phyloP scores from a whole-genome alignment of 331 rosid genomes.

The Stylosanthes scabra region DNA sequence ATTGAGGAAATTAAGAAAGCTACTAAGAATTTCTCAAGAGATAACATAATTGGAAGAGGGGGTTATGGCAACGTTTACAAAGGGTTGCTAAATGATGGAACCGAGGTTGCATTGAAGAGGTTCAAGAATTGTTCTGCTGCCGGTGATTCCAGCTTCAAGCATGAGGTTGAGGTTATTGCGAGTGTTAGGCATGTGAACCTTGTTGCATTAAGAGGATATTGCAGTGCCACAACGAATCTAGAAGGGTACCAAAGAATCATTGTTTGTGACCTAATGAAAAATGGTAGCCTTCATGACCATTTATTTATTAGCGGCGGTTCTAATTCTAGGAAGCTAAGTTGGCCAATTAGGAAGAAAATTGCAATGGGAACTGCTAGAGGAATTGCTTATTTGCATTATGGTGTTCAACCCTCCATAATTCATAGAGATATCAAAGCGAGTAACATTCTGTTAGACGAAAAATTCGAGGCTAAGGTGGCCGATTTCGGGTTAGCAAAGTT shows the following conservation, averaged over 20 bases:
- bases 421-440: slow-evolving; percentile 91
- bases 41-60: slow-evolving; percentile 74
- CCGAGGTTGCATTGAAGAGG: slow-evolving; percentile 89
- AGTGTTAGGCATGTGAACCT: slow-evolving; percentile 90
- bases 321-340: slow-evolving; percentile 49
- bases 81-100: slow-evolving; percentile 68
- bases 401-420: slow-evolving; percentile 86
- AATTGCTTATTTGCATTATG: slow-evolving; percentile 87
- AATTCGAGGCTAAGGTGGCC: slow-evolving; percentile 82
- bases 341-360: slow-evolving; percentile 74
- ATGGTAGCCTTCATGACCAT: slow-evolving; percentile 91
- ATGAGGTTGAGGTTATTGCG: slow-evolving; percentile 88
- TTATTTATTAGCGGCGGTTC: slow-evolving; percentile 63
- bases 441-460: slow-evolving; percentile 86
- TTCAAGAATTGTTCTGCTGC: slow-evolving; percentile 90
- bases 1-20: slow-evolving; percentile 78
- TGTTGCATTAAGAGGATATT: slow-evolving; percentile 84
- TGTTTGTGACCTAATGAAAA: slow-evolving; percentile 85
- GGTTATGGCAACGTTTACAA: slow-evolving; percentile 93
- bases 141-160: slow-evolving; percentile 77
- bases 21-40: slow-evolving; percentile 70
- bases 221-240: slow-evolving; percentile 66
- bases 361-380: slow-evolving; percentile 90
- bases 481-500: slow-evolving; percentile 93
- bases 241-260: slow-evolving; percentile 94